Percentiles rank a stretch among this genome's conserved stretches.
phyloP scores from a whole-genome alignment of 495 filamentous ascomycete species.

The Hyaloscypha variabilis region DNA sequence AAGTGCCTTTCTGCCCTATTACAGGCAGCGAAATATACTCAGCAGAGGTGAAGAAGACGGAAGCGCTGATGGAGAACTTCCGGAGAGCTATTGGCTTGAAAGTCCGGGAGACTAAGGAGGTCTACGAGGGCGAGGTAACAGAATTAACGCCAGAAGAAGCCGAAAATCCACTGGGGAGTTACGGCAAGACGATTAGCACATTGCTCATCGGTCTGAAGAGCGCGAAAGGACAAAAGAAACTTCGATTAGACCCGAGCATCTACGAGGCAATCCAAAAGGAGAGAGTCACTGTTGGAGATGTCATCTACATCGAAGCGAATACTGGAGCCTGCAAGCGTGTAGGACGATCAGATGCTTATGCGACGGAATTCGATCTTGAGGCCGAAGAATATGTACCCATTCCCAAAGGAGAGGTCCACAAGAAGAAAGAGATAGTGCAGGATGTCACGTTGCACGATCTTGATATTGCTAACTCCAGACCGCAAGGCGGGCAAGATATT shows the following conservation, averaged over 20 bases:
- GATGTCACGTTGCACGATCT: slow-evolving; percentile 96
- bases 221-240: slow-evolving; percentile 92
- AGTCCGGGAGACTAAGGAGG: slow-evolving; percentile 97
- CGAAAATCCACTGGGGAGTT: slow-evolving; percentile 96
- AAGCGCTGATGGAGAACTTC: slow-evolving; percentile 98
- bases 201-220: slow-evolving; percentile 89
- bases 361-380: slow-evolving; percentile 97
- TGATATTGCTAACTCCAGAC: slow-evolving; percentile 93
- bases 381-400: slow-evolving; percentile 98
- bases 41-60: slow-evolving; percentile 98
- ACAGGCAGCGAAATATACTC: slow-evolving; percentile 97
- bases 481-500: slow-evolving; percentile 95
- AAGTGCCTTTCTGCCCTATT: slow-evolving; percentile 97
- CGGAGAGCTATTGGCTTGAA: slow-evolving; percentile 92
- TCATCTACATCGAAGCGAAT: slow-evolving; percentile 98
- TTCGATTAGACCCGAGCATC: slow-evolving; percentile 93
- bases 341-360: slow-evolving; percentile 91
- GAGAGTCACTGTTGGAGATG: slow-evolving; percentile 91
- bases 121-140: slow-evolving; percentile 96
- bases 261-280: slow-evolving; percentile 99
- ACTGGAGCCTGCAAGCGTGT: slow-evolving; percentile 97
- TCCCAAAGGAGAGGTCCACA: slow-evolving; percentile 97
- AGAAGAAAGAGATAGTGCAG: slow-evolving; percentile 99
- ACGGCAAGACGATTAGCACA: slow-evolving; percentile 92
- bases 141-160: slow-evolving; percentile 94